Percentiles rank a stretch among this genome's conserved stretches.
These are phyloP conservation scores for Diaporthe ampelina DNA, from an alignment of 2,329 filamentous ascomycete genomes.

Conservation along the genomic window DNA sequence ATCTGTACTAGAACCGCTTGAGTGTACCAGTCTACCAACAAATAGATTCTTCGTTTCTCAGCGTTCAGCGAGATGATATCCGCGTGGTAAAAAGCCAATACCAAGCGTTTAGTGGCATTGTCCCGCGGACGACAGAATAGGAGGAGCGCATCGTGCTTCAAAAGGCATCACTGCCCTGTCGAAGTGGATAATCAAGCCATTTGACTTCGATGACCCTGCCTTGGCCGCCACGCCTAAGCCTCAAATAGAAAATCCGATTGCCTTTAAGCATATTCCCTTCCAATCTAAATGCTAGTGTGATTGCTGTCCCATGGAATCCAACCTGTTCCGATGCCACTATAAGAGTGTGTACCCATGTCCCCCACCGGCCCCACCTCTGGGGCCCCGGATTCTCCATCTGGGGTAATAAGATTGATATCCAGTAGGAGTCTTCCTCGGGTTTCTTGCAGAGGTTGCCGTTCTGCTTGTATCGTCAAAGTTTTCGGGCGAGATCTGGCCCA, in stretches of 20 bases:
- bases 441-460: not conserved
- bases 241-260: not conserved
- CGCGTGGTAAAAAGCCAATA: not conserved
- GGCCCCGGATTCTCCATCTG: constrained; percentile 21
- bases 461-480: constrained; percentile 8
- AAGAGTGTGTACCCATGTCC: constrained; percentile 15
- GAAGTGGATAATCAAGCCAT: not conserved
- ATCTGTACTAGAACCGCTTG: not conserved
- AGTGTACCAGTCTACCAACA: not conserved
- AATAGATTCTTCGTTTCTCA: not conserved
- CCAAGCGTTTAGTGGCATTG: not conserved
- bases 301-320: constrained; percentile 16
- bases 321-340: constrained; percentile 4
- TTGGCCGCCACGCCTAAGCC: constrained; percentile 8
- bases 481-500: constrained; percentile 13
- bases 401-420: constrained; percentile 28
- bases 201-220: not conserved
- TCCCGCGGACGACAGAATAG: not conserved
- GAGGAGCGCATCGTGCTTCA: not conserved
- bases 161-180: not conserved
- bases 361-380: constrained; percentile 25
- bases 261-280: not conserved
- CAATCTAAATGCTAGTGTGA: constrained; percentile 13
- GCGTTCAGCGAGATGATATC: not conserved
- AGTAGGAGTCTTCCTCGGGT: not conserved